Conservation (phyloP, 116 monocot genomes). For the Posidonia oceanica region DNA sequence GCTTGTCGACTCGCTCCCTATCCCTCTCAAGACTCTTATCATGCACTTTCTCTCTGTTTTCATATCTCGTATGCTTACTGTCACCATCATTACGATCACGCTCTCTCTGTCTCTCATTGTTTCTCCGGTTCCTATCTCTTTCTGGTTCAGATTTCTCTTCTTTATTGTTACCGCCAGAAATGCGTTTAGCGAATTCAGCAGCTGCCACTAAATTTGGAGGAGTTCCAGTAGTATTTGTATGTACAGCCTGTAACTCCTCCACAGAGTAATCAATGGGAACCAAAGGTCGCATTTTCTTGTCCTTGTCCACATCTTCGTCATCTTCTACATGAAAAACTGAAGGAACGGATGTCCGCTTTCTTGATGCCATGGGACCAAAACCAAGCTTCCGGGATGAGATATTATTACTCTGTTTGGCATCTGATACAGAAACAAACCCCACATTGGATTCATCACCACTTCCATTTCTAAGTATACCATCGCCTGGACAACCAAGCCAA, state of each 20-base stretch:
- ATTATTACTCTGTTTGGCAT: constrained; percentile 49
- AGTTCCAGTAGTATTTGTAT: constrained; percentile 25
- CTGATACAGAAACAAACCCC: constrained; percentile 17
- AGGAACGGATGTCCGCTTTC: constrained; percentile 70
- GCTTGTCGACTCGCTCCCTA: constrained; percentile 47
- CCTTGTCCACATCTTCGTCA: constrained; percentile 61
- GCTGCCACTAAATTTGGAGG: constrained; percentile 69
- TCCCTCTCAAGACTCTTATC: constrained; percentile 41
- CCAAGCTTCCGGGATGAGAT: constrained; percentile 63
- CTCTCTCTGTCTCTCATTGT: constrained; percentile 39
- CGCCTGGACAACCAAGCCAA: constrained; percentile 22
- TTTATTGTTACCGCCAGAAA: constrained; percentile 45
- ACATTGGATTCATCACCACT: constrained; percentile 20
- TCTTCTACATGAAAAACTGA: constrained; percentile 91
- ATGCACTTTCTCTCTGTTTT: constrained; percentile 49
- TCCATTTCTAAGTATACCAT: constrained; percentile 22
- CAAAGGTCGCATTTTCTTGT: constrained; percentile 92
- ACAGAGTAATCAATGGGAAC: constrained; percentile 94
- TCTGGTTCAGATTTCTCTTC: constrained; percentile 76
- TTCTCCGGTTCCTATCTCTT: constrained; percentile 46
- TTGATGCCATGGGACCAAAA: constrained; percentile 76
- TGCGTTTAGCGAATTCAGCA: constrained; percentile 91
- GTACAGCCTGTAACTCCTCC: constrained; percentile 81
- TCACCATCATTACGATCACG: constrained; percentile 41
- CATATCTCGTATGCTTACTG: constrained; percentile 30